A percentile compares a stretch with the other conserved stretches of the same genome.
Evolutionary conservation across 2,329 filamentous ascomycete species (phyloP).

Genomic region (Penicillium corylophilum): DNA sequence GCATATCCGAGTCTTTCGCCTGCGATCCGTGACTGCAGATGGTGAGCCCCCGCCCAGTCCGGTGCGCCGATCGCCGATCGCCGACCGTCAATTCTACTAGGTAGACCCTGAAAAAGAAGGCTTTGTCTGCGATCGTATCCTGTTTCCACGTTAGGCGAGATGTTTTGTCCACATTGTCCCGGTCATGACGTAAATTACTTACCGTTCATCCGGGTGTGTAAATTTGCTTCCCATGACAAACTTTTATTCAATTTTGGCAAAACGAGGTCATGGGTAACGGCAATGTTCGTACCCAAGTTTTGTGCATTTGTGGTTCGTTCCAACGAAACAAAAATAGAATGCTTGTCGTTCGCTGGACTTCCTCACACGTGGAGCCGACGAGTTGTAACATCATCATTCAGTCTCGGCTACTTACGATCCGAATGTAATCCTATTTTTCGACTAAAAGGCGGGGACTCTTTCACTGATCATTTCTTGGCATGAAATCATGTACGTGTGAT

Average conservation of each 20-base stretch:
- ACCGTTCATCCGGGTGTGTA: not conserved
- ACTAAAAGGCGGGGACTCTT: not conserved
- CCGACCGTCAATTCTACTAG: not conserved
- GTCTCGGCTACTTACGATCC: not conserved
- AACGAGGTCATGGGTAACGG: not conserved
- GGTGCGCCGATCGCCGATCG: not conserved
- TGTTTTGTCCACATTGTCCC: not conserved
- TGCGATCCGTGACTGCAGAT: not conserved
- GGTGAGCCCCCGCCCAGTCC: not conserved
- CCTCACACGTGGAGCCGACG: not conserved
- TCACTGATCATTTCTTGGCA: not conserved
- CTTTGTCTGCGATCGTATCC: not conserved
- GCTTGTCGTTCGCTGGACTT: not conserved
- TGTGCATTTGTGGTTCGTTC: not conserved
- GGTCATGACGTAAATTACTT: not conserved
- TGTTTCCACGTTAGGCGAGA: not conserved
- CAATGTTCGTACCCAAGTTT: not conserved
- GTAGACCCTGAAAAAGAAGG: not conserved
- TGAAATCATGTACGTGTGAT: not conserved
- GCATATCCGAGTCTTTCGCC: not conserved
- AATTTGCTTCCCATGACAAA: not conserved
- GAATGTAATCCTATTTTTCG: not conserved
- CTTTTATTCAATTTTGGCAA: not conserved
- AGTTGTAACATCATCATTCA: slow-evolving; percentile 1
- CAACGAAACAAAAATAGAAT: not conserved